Evolutionary conservation across 2,329 filamentous ascomycete genomes (phyloP), one percentile per base, ranked within the genome.

Genomic region (Talaromyces piceae): DNA sequence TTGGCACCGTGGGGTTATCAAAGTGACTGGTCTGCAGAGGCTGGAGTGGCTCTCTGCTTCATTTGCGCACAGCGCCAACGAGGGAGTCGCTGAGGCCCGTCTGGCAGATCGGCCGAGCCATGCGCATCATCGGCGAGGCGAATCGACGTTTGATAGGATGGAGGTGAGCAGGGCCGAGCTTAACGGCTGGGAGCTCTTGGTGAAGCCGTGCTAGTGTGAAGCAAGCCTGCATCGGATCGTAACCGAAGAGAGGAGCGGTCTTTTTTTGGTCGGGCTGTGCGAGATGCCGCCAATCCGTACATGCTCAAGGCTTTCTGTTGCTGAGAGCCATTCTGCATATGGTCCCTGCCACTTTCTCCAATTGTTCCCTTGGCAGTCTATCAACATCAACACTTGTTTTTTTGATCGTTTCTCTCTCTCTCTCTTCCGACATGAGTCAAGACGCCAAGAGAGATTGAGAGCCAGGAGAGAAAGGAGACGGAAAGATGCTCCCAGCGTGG

Each of bases 1-100:
- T 20, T 26, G 41, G 27, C 22, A 28, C 26, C 47, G 51, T 47
- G 51, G 51, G 45, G 51, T 49, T 50, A 44, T 27, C 47, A 50
- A 43, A 52, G 31, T 41, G 51, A 53, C 41, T 53, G 51, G 51
- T 39, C 51, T 33, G 41, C 45, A 39, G 23, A 45, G 47, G 41
- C 47, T 46, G 31, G 41, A 22, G 43, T 51, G 37, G 50, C 25
- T 46, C 44, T 28, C 23, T 30, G 44, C 39, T 43, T 43, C 39
- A 50, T 54, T 54, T 54, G 41, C 47, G 20, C 33, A 31, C 31
- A 51, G 52, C 52, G 52, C 52, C 52, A 54, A 54, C 52, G 52
- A 54, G 52, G 33, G 39, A 44, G 20, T 33, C 20, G 23, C 25
- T 23, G 31, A 25, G 44, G 47, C 30, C 33, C 7, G 16, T 20